A percentile compares a stretch with the other conserved stretches of the same genome.
These are phyloP conservation scores for Cornus controversa DNA, from an alignment of 148 eudicot species.

Conservation along the genomic window DNA sequence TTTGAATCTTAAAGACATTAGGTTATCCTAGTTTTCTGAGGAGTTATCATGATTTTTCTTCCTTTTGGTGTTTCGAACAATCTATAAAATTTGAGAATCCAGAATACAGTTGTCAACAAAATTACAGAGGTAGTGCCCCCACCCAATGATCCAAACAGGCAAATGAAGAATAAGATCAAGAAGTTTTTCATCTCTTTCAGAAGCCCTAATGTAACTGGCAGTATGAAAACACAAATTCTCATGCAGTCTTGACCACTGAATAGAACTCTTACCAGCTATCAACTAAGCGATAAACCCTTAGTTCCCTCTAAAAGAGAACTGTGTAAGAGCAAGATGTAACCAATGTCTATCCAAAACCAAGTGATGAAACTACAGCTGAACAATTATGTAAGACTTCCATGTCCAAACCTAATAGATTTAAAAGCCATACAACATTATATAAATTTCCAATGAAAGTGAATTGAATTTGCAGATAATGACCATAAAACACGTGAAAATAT, in stretches of 20 bases:
- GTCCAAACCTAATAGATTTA: neutral
- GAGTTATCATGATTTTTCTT: neutral
- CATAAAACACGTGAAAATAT: no score
- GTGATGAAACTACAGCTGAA: neutral
- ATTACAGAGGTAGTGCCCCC: neutral
- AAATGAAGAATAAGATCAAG: neutral
- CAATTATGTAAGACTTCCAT: neutral
- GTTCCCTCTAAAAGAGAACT: no score
- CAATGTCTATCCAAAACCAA: neutral
- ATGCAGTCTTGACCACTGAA: neutral
- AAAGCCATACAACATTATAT: neutral
- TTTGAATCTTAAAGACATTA: neutral
- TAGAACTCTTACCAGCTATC: constrained; percentile 69
- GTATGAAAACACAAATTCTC: neutral
- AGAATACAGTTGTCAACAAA: neutral
- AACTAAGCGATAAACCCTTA: neutral
- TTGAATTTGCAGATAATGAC: neutral
- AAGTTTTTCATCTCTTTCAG: neutral
- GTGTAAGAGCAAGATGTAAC: no score
- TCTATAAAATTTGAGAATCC: constrained; percentile 1
- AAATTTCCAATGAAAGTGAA: neutral
- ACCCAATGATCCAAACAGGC: neutral
- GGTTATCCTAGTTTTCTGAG: neutral
- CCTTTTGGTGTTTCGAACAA: constrained; percentile 4
- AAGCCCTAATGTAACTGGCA: neutral